Conservation (phyloP, 2,329 filamentous ascomycete genomes). For the Colletotrichum karsti region DNA sequence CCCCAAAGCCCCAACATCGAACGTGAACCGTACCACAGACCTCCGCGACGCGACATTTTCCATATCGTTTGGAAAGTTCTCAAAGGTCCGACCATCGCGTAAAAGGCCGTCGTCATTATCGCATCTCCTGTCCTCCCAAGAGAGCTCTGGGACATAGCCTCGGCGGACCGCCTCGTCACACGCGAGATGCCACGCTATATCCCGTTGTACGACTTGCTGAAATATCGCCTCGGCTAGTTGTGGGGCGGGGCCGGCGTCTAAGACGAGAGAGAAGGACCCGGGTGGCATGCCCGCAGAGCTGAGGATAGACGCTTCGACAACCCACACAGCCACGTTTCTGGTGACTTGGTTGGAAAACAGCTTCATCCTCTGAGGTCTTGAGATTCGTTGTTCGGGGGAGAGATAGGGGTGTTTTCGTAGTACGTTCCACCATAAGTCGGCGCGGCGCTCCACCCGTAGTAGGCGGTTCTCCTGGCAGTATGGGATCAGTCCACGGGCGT, state of each 20-base stretch:
- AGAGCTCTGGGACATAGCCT: neutral
- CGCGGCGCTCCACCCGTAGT: neutral
- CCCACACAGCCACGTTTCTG: neutral
- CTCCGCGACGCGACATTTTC: too few relatives aligned
- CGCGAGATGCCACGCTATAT: neutral
- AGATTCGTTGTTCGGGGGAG: too few relatives aligned
- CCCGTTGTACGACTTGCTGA: neutral
- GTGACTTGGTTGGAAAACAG: neutral
- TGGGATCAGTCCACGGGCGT: neutral
- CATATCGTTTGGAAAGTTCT: too few relatives aligned
- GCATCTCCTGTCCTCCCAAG: too few relatives aligned
- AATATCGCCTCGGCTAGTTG: neutral
- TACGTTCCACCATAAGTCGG: neutral
- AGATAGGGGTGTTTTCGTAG: too few relatives aligned
- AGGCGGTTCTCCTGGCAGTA: neutral
- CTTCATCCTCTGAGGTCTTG: neutral
- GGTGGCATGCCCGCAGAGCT: neutral
- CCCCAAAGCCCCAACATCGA: too few relatives aligned
- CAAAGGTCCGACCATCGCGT: too few relatives aligned
- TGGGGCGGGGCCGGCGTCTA: neutral
- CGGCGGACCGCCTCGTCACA: neutral
- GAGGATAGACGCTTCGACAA: neutral
- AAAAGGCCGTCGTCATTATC: too few relatives aligned
- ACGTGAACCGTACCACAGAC: too few relatives aligned
- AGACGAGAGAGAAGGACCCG: neutral